phyloP scores from a whole-genome alignment of 1,284 basidiomycete genomes.

The Ceratobasidium sp. region DNA sequence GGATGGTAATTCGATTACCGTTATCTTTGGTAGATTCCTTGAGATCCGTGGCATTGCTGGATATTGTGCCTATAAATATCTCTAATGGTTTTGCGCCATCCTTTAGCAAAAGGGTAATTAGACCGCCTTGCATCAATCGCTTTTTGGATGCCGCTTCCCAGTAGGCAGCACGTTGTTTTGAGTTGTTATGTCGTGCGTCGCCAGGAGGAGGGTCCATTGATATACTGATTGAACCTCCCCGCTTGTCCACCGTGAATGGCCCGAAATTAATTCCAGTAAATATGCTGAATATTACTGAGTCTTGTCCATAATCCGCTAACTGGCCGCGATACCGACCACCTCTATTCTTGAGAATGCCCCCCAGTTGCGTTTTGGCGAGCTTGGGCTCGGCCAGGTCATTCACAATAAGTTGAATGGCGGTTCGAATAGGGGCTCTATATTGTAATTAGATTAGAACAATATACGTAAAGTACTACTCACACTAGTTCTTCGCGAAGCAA shows the following conservation, averaged over 20 bases:
- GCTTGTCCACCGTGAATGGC: slow-evolving; percentile 60
- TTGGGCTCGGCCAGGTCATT: slow-evolving; percentile 59
- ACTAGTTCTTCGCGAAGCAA: slow-evolving; percentile 76
- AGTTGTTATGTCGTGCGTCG: slow-evolving; percentile 46
- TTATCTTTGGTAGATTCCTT: slow-evolving; percentile 58
- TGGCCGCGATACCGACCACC: slow-evolving; percentile 53
- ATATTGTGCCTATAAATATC: slow-evolving; percentile 66
- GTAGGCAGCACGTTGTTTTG: slow-evolving; percentile 58
- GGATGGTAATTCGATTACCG: slow-evolving; percentile 58
- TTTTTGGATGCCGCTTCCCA: slow-evolving; percentile 69
- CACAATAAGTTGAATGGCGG: slow-evolving; percentile 63
- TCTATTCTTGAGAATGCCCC: slow-evolving; percentile 45
- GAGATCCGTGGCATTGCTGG: slow-evolving; percentile 61
- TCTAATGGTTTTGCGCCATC: slow-evolving; percentile 45
- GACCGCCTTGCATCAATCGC: slow-evolving; percentile 68
- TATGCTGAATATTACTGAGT: slow-evolving; percentile 68
- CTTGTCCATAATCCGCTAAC: slow-evolving; percentile 55
- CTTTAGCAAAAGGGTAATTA: slow-evolving; percentile 67
- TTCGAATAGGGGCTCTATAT: slow-evolving; percentile 65
- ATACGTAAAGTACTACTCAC: slow-evolving; percentile 58
- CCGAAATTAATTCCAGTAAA: slow-evolving; percentile 66
- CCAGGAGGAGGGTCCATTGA: slow-evolving; percentile 66
- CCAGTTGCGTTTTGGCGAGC: slow-evolving; percentile 48
- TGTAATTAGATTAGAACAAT: not conserved
- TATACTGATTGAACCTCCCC: slow-evolving; percentile 64